A percentile compares a stretch with the other conserved stretches of the same genome.
These are phyloP conservation scores for Macrolepiota albuminosa DNA, from an alignment of 768 basidiomycete species.

Conservation along the genomic window DNA sequence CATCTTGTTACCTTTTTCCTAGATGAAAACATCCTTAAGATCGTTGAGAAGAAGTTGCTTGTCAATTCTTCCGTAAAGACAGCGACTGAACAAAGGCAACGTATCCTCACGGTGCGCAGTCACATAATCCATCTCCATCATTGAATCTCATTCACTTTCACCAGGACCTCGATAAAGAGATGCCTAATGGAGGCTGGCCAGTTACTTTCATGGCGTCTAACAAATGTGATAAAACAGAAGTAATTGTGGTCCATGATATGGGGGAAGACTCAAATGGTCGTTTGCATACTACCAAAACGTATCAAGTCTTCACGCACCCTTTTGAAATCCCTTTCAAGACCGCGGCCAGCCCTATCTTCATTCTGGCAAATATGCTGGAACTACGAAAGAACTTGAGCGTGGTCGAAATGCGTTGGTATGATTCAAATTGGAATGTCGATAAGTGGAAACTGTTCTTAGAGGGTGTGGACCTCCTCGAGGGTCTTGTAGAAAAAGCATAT, in stretches of 20 bases:
- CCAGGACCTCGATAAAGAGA: neutral
- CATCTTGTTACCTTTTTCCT: too few relatives aligned
- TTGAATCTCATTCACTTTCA: too few relatives aligned
- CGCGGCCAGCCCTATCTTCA: neutral
- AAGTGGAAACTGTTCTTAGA: neutral
- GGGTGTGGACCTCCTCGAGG: neutral
- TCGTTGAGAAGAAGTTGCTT: too few relatives aligned
- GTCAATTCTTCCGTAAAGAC: too few relatives aligned
- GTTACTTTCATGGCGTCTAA: neutral
- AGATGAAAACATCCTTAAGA: too few relatives aligned
- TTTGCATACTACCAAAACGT: neutral
- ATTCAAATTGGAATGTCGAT: neutral
- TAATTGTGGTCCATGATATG: neutral
- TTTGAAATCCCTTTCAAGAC: neutral
- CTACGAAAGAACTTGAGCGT: neutral
- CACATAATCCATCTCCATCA: too few relatives aligned
- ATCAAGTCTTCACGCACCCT: neutral
- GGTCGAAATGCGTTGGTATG: accelerated
- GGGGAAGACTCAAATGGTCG: neutral
- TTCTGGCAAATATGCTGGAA: neutral
- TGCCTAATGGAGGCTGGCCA: neutral
- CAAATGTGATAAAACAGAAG: neutral
- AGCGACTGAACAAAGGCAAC: too few relatives aligned
- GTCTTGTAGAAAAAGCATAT: neutral
- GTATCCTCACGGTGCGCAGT: too few relatives aligned